Evolutionary conservation across 1,284 basidiomycete genomes (phyloP).

Genomic region (Cystobasidium pallidum): DNA sequence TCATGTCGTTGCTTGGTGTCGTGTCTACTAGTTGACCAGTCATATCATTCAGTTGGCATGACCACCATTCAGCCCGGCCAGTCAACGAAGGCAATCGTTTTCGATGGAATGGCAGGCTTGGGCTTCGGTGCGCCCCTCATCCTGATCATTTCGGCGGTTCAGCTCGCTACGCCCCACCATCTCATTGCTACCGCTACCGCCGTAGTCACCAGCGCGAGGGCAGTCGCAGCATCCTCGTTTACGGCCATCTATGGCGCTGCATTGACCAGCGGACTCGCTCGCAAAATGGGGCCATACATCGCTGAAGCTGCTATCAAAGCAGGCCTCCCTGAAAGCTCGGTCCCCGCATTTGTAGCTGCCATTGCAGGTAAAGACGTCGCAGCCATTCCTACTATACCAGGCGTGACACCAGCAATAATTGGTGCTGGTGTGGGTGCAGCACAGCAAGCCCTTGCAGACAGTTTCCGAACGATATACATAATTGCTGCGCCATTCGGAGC

Average conservation of each 20-base stretch:
- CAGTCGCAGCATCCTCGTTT: slow-evolving; percentile 44
- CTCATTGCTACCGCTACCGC: slow-evolving; percentile 50
- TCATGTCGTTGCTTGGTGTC: not conserved
- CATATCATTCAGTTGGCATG: slow-evolving; percentile 39
- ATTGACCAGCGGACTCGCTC: slow-evolving; percentile 31
- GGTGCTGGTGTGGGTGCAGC: slow-evolving; percentile 28
- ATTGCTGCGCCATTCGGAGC: slow-evolving; percentile 27
- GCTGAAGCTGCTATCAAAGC: slow-evolving; percentile 44
- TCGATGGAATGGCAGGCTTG: slow-evolving; percentile 46
- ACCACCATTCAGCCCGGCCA: slow-evolving; percentile 45
- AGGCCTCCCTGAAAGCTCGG: slow-evolving; percentile 36
- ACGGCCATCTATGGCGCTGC: slow-evolving; percentile 49
- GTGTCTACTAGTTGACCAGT: not conserved
- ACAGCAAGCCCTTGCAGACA: slow-evolving; percentile 62
- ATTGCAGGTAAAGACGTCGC: slow-evolving; percentile 18
- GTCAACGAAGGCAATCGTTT: slow-evolving; percentile 28
- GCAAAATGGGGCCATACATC: slow-evolving; percentile 28
- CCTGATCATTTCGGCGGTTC: slow-evolving; percentile 48
- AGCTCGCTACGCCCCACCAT: slow-evolving; percentile 48
- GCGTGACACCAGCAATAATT: slow-evolving; percentile 43
- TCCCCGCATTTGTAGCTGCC: slow-evolving; percentile 40
- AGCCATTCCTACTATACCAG: slow-evolving; percentile 38
- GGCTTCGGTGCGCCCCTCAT: slow-evolving; percentile 50
- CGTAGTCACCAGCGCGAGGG: slow-evolving; percentile 46
- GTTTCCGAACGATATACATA: slow-evolving; percentile 25